These are phyloP conservation scores for Citrus trifoliata DNA, from an alignment of 345 rosid species.

Conservation along the genomic window DNA sequence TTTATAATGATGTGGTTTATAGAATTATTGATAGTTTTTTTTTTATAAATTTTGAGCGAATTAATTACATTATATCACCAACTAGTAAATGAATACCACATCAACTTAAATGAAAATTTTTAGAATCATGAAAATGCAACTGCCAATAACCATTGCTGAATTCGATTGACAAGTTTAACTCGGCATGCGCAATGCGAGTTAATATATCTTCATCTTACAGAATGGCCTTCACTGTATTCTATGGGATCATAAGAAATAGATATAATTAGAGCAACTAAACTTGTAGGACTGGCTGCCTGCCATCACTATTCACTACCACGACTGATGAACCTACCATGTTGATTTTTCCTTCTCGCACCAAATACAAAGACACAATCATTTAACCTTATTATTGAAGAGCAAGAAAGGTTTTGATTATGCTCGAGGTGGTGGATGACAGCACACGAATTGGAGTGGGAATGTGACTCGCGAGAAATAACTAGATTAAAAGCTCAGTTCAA, in stretches of 20 bases:
- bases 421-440: conserved; percentile 19
- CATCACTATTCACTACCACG: background rate
- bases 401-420: background rate
- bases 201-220: background rate
- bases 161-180: background rate
- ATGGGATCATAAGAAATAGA: background rate
- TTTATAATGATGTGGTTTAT: no score
- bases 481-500: background rate
- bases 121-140: no score
- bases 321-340: background rate
- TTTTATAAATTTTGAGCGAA: no score
- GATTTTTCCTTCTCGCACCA: conserved; percentile 5
- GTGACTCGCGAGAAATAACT: background rate
- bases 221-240: background rate
- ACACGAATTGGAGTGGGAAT: background rate
- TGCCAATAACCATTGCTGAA: background rate
- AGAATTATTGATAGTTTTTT: no score
- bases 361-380: background rate
- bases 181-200: background rate
- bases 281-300: background rate
- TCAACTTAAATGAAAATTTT: no score
- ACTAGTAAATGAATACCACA: fast-evolving
- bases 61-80: no score
- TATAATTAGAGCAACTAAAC: background rate
- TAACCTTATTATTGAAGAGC: conserved; percentile 8